Conservation (phyloP, 768 basidiomycete genomes). For the Boletus subcaerulescens region DNA sequence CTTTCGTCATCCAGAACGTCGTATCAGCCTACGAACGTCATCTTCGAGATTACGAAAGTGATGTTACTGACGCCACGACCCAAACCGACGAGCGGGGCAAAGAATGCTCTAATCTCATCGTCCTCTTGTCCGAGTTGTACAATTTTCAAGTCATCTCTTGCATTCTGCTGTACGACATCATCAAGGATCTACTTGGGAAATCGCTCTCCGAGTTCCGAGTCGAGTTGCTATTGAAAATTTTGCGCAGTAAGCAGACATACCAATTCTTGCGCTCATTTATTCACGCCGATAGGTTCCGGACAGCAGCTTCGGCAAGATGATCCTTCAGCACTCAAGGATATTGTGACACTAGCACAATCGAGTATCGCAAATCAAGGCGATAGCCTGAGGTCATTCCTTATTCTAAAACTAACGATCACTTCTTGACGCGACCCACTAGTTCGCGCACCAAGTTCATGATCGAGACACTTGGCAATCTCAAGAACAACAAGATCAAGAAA, state of each 20-base stretch:
- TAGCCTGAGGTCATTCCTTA: constrained; percentile 44
- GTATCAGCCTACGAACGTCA: constrained; percentile 66
- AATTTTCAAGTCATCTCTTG: constrained; percentile 94
- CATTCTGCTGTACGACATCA: constrained; percentile 85
- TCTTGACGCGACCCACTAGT: constrained; percentile 38
- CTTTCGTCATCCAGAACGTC: constrained; percentile 74
- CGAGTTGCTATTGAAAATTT: constrained; percentile 81
- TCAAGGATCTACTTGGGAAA: constrained; percentile 66
- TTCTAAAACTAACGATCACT: neutral
- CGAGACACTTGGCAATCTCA: constrained; percentile 87
- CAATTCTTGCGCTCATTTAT: neutral
- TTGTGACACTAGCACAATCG: constrained; percentile 75
- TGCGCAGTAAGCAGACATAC: constrained; percentile 57
- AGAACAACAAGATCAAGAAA: constrained; percentile 82
- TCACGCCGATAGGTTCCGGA: constrained; percentile 70
- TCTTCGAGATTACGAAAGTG: constrained; percentile 36
- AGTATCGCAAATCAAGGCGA: constrained; percentile 56
- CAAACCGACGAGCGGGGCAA: constrained; percentile 57
- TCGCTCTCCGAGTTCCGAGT: constrained; percentile 76
- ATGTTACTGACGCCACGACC: constrained; percentile 8
- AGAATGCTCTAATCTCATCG: constrained; percentile 84
- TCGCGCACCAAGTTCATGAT: constrained; percentile 95
- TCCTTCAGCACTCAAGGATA: constrained; percentile 88
- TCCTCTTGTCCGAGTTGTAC: constrained; percentile 88
- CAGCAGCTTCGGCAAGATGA: constrained; percentile 90